Percentiles rank a stretch among this genome's conserved stretches.
These are phyloP conservation scores for Thermoascus crustaceus DNA, from an alignment of 2,329 filamentous ascomycete genomes.

Conservation along the genomic window DNA sequence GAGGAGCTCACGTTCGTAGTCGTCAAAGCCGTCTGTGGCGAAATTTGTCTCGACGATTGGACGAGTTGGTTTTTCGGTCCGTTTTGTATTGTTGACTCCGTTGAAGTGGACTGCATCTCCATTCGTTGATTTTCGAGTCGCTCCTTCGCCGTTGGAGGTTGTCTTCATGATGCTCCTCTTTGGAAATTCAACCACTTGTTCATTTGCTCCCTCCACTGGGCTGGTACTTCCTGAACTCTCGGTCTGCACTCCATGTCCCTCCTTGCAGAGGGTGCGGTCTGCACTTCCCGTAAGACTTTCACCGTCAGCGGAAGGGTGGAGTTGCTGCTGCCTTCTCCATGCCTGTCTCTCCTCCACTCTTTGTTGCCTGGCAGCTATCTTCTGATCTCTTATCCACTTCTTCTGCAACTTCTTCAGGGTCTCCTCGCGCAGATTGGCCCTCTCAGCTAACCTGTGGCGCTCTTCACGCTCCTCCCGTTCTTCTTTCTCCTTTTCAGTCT, in stretches of 20 bases:
- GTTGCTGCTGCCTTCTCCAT: conserved; percentile 7
- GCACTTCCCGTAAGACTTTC: too few relatives aligned
- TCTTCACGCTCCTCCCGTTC: conserved; percentile 31
- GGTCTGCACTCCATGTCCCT: too few relatives aligned
- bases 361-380: conserved; percentile 24
- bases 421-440: conserved; percentile 30
- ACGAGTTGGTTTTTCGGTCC: conserved; percentile 9
- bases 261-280: too few relatives aligned
- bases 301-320: neutral
- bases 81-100: neutral
- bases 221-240: too few relatives aligned
- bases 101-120: conserved; percentile 1
- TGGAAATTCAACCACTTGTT: too few relatives aligned
- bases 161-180: neutral
- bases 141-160: neutral
- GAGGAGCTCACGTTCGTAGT: conserved; percentile 27
- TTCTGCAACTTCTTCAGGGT: conserved; percentile 33
- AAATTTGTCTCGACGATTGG: conserved; percentile 20
- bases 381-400: conserved; percentile 33
- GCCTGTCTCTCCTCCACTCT: conserved; percentile 22
- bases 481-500: conserved; percentile 28
- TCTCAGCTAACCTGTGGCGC: conserved; percentile 23
- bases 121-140: neutral
- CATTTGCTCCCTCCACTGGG: too few relatives aligned
- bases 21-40: conserved; percentile 13